Conservation (phyloP, 2,329 filamentous ascomycete species). For the Verticillium longisporum region DNA sequence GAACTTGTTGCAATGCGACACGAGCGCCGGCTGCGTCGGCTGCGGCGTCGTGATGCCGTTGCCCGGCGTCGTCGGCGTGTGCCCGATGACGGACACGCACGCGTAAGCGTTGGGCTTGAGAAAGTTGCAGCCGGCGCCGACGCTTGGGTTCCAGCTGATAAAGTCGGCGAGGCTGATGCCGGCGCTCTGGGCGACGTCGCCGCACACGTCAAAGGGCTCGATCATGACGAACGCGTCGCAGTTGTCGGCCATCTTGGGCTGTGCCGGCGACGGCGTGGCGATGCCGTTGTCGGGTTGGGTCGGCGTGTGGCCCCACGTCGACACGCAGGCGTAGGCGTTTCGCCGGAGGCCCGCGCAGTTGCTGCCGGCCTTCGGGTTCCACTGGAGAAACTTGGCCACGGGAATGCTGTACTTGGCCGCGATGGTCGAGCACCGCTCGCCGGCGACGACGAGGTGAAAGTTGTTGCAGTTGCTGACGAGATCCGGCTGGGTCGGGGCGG, state of each 20-base stretch:
- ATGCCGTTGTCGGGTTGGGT: conserved; percentile 10
- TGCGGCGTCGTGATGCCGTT: conserved; percentile 8
- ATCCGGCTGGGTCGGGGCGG: conserved; percentile 19
- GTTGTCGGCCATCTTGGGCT: conserved; percentile 18
- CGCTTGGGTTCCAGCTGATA: conserved; percentile 13
- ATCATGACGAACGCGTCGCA: conserved; percentile 21
- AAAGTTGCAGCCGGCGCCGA: conserved; percentile 7
- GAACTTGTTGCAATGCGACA: conserved; percentile 5
- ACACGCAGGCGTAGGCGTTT: conserved; percentile 5
- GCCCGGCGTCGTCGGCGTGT: not conserved
- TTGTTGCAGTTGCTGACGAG: conserved; percentile 21
- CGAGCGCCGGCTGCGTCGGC: conserved; percentile 4
- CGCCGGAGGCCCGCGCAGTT: conserved; percentile 4
- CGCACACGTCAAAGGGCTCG: conserved; percentile 14
- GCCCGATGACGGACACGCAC: conserved; percentile 10
- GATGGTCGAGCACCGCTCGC: conserved; percentile 18
- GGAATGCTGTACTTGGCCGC: conserved; percentile 14
- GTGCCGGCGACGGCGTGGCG: conserved; percentile 18
- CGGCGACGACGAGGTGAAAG: conserved; percentile 16
- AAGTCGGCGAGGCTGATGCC: conserved; percentile 18
- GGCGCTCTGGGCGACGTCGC: conserved; percentile 13
- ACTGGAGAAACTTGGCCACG: conserved; percentile 13
- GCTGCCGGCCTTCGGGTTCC: conserved; percentile 3
- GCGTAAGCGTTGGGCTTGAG: conserved; percentile 10
- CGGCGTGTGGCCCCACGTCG: not conserved